Evolutionary conservation across 108 stramenopile genomes (phyloP).

Genomic region (Cyclostephanos tholiformis): DNA sequence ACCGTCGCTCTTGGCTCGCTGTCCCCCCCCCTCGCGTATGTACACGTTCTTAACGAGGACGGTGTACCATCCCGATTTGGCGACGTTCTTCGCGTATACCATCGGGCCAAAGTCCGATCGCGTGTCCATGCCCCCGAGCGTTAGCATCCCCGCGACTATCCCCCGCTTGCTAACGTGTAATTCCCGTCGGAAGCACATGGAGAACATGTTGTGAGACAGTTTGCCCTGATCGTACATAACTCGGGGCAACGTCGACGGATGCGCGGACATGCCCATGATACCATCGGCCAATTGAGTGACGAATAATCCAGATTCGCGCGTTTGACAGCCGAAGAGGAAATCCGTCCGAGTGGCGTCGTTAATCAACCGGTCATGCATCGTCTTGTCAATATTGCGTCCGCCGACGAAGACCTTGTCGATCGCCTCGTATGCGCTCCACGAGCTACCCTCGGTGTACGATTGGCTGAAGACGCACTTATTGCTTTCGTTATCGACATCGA

Average conservation of each 20-base stretch:
- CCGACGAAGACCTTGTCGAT: slow-evolving; percentile 77
- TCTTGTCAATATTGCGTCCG: slow-evolving; percentile 10
- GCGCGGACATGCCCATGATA: slow-evolving; percentile 89
- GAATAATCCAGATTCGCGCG: slow-evolving; percentile 86
- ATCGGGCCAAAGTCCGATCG: slow-evolving; percentile 48
- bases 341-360: slow-evolving; percentile 39
- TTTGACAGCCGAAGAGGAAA: slow-evolving; percentile 96
- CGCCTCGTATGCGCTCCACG: slow-evolving; percentile 72
- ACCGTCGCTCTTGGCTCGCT: slow-evolving; percentile 29
- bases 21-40: slow-evolving; percentile 56
- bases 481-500: no score
- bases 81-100: slow-evolving; percentile 53
- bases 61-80: slow-evolving; percentile 61
- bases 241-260: slow-evolving; percentile 52
- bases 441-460: slow-evolving; percentile 80
- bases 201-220: slow-evolving; percentile 68
- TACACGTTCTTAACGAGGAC: slow-evolving; percentile 56
- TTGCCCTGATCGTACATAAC: slow-evolving; percentile 55
- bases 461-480: slow-evolving; percentile 62
- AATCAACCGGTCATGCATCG: no score
- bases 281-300: slow-evolving; percentile 93
- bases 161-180: slow-evolving; percentile 51
- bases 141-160: slow-evolving; percentile 55
- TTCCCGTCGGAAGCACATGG: slow-evolving; percentile 59
- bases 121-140: slow-evolving; percentile 30